These are phyloP conservation scores for Aureobasidium zeae DNA, from an alignment of 2,329 filamentous ascomycete species.

Conservation along the genomic window DNA sequence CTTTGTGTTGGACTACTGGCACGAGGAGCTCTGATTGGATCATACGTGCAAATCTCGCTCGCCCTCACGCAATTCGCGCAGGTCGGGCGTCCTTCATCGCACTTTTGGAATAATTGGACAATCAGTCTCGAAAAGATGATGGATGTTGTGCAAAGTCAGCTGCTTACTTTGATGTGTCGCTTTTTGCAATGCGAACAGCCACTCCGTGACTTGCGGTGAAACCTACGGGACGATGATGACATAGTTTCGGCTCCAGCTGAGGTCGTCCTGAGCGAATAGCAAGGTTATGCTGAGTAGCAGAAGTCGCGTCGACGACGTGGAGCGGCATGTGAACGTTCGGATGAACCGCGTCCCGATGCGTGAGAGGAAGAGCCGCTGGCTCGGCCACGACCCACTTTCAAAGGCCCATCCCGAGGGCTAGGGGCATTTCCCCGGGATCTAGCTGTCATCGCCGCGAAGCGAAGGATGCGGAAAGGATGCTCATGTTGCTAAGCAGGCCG, in stretches of 20 bases:
- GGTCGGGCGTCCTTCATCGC: conserved; percentile 23
- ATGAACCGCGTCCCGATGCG: no score
- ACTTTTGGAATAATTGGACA: conserved; percentile 18
- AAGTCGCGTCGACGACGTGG: no score
- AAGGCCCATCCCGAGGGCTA: conserved; percentile 1
- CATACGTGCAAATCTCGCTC: conserved; percentile 21
- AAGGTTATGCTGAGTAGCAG: no score
- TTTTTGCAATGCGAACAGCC: conserved; percentile 24
- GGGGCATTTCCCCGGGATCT: not conserved
- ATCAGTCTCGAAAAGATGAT: not conserved
- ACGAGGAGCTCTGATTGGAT: conserved; percentile 13
- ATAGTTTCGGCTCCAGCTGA: no score
- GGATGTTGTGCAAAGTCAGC: not conserved
- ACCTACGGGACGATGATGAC: conserved; percentile 24
- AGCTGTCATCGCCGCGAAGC: conserved; percentile 7
- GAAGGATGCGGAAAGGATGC: no score
- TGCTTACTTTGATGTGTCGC: conserved; percentile 25
- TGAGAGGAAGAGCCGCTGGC: not conserved
- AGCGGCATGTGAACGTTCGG: no score
- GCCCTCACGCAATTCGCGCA: conserved; percentile 24
- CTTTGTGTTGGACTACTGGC: conserved; percentile 1
- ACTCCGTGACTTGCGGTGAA: conserved; percentile 24
- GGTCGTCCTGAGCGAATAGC: no score
- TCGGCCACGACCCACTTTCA: not conserved
- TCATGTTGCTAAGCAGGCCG: not conserved